These are phyloP conservation scores for Aureobasidium sp. DNA, from an alignment of 2,329 filamentous ascomycete genomes.

Conservation along the genomic window DNA sequence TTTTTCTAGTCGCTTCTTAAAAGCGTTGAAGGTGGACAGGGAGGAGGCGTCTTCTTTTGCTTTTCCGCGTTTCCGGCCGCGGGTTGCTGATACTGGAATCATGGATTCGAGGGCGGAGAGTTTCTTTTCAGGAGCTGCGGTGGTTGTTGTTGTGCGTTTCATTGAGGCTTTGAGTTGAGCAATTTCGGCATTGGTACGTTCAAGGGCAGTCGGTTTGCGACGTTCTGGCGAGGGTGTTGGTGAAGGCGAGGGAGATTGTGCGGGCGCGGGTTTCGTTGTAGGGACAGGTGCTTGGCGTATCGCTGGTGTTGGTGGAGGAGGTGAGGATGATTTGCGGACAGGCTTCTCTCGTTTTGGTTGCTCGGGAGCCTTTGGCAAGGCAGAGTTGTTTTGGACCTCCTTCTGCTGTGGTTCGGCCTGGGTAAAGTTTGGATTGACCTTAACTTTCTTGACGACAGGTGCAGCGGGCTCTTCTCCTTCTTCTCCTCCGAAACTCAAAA, in stretches of 20 bases:
- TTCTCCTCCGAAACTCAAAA: slow-evolving; percentile 67
- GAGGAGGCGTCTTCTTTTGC: slow-evolving; percentile 47
- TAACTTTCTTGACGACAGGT: slow-evolving; percentile 63
- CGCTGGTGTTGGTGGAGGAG: neutral
- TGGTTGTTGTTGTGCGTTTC: slow-evolving; percentile 44
- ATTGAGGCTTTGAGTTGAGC: slow-evolving; percentile 74
- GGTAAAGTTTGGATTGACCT: slow-evolving; percentile 70
- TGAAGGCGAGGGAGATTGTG: slow-evolving; percentile 21
- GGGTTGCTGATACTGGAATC: slow-evolving; percentile 63
- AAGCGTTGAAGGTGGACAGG: slow-evolving; percentile 66
- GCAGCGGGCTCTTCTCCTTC: slow-evolving; percentile 49
- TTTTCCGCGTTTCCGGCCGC: slow-evolving; percentile 59
- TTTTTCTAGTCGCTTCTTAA: slow-evolving; percentile 65
- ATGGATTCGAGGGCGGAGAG: slow-evolving; percentile 64
- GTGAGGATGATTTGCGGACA: neutral
- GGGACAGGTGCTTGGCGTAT: neutral
- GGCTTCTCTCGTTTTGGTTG: neutral
- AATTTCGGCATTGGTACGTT: slow-evolving; percentile 71
- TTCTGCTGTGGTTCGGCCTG: slow-evolving; percentile 31
- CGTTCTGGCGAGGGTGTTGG: slow-evolving; percentile 25
- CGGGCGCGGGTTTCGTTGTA: neutral
- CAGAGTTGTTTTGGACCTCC: neutral
- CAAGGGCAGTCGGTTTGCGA: slow-evolving; percentile 35
- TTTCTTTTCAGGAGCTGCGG: slow-evolving; percentile 41
- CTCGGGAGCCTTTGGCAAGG: slow-evolving; percentile 15